Evolutionary conservation across 208 protist species (phyloP), one percentile per base, ranked within the genome.

Genomic region (Acanthamoeba triangularis): DNA sequence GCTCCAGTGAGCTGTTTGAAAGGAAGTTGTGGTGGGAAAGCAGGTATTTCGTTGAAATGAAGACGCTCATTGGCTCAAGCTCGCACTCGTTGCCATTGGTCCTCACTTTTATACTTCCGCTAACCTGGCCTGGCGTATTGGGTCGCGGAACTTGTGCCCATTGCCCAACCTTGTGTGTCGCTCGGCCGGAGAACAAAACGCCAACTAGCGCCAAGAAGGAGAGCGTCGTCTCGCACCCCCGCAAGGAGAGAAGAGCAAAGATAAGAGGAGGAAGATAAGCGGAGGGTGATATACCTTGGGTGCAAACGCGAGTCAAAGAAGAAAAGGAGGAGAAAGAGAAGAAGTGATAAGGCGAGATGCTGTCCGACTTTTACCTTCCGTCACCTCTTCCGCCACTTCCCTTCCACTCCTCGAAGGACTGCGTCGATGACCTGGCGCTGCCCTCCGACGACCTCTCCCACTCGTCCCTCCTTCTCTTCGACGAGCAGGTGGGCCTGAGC

Each of bases 11-110:
- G 65, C n/a, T 25, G 65, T 72, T 72, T 72, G 65, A 72, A 37
- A 72, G 65, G 65, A 72, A 72, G n/a, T 72, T 72, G 65, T 72
- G 65, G 65, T 72, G 65, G 65, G 65, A 72, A 72, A 20, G n/a
- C 4, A 0, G 65, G 35, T 10, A 33, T 72, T 72, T 72, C 65
- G 65, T 10, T 6, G 65, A 37, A 7, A 72, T 0, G 10, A 56
- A 8, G 14, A 0, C 13, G n/a, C 0, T 2, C 65, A 72, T 37
- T 72, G 65, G 65, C 2, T 37, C 59, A 3, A 13, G 6, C 5
- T 8, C 59, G 3, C 11, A 20, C 23, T 1, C 3, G 14, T 16
- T 1, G 59, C 52, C 52, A n/a, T 63, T 63, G 59, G 59, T 63
- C 59, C 59, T n/a, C 28, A 56, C 59, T 20, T 0, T 13, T 20